These are phyloP conservation scores for Hemisphaericaspora xylofermentans DNA, from an alignment of 1,139 yeast genomes.

Conservation along the genomic window DNA sequence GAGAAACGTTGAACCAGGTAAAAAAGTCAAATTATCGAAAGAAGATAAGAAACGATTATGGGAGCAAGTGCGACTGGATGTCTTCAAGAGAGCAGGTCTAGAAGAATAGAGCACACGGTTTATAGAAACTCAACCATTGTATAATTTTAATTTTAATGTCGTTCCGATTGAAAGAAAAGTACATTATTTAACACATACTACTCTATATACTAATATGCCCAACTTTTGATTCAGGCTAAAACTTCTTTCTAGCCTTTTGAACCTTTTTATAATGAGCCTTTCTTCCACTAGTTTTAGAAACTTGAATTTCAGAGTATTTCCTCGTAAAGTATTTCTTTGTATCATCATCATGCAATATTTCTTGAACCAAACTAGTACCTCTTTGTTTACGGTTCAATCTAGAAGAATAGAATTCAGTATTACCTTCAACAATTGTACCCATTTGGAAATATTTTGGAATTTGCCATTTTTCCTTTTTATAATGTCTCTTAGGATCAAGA, in stretches of 20 bases:
- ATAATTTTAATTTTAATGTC: background rate
- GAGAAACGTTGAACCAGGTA: conserved; percentile 14
- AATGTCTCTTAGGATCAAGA: conserved; percentile 92
- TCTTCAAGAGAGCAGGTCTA: conserved; percentile 48
- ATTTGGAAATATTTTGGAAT: conserved; percentile 81
- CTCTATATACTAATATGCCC: too few species aligned
- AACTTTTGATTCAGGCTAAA: too few species aligned
- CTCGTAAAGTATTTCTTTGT: conserved; percentile 78
- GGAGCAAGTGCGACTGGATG: conserved; percentile 52
- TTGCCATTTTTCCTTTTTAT: conserved; percentile 82
- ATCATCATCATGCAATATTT: conserved; percentile 71
- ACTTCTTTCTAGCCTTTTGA: conserved; percentile 60
- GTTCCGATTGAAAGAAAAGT: too few species aligned
- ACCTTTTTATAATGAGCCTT: conserved; percentile 66
- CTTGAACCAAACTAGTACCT: conserved; percentile 77
- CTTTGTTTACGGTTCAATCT: conserved; percentile 70
- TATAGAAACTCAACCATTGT: too few species aligned
- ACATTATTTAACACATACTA: background rate
- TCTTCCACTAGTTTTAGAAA: conserved; percentile 71
- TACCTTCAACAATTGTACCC: conserved; percentile 85
- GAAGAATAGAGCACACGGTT: conserved; percentile 19
- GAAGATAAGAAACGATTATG: conserved; percentile 47
- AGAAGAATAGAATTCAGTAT: conserved; percentile 74
- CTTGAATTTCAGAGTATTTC: conserved; percentile 79
- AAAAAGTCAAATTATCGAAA: conserved; percentile 37